Percentiles rank a stretch among this genome's conserved stretches.
These are phyloP conservation scores for Termitomyces sp. DNA, from an alignment of 768 basidiomycete species.

Conservation along the genomic window DNA sequence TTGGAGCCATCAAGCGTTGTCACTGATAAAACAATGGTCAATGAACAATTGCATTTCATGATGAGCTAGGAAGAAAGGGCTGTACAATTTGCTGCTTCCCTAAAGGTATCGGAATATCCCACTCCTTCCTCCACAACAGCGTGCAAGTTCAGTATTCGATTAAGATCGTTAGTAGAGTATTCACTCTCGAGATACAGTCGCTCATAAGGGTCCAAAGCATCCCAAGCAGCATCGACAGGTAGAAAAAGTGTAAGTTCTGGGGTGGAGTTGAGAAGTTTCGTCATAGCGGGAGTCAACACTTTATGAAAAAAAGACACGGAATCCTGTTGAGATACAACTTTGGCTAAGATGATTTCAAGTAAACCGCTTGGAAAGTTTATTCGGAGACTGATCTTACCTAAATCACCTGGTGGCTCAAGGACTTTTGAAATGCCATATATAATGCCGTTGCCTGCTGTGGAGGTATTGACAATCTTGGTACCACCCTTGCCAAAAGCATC, in stretches of 20 bases:
- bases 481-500: slow-evolving; percentile 83
- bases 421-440: slow-evolving; percentile 75
- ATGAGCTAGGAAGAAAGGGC: neutral
- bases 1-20: slow-evolving; percentile 66
- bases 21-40: slow-evolving; percentile 42
- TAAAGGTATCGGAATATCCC: slow-evolving; percentile 66
- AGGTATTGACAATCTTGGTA: slow-evolving; percentile 53
- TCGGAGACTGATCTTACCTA: slow-evolving; percentile 51
- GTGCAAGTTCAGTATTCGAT: slow-evolving; percentile 77
- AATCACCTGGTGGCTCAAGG: slow-evolving; percentile 67
- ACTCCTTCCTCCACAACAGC: slow-evolving; percentile 60
- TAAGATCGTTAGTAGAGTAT: slow-evolving; percentile 79
- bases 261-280: slow-evolving; percentile 57
- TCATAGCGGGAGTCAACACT: slow-evolving; percentile 63
- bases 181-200: slow-evolving; percentile 86
- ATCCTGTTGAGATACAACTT: slow-evolving; percentile 55
- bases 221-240: slow-evolving; percentile 84
- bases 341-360: slow-evolving; percentile 39
- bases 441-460: slow-evolving; percentile 71
- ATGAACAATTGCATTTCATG: neutral
- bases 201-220: slow-evolving; percentile 73
- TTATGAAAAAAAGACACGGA: slow-evolving; percentile 73
- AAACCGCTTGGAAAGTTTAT: slow-evolving; percentile 3
- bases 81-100: slow-evolving; percentile 53
- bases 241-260: slow-evolving; percentile 86